phyloP scores from a whole-genome alignment of 257 asterid species.

The Rhazya stricta region DNA sequence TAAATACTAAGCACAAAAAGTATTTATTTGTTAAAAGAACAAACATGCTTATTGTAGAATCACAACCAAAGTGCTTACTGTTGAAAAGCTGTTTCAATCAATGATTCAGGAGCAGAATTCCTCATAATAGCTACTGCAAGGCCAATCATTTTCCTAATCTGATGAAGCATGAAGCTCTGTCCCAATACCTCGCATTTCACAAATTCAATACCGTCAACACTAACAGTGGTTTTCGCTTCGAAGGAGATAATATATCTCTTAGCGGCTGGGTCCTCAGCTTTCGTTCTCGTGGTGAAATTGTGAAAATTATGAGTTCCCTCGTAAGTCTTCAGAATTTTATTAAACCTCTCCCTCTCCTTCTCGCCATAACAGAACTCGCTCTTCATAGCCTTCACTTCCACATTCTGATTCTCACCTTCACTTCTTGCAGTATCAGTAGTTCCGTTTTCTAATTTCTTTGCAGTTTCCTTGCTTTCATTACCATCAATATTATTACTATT shows the following conservation, averaged over 20 bases:
- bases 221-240: conserved; percentile 49
- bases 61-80: conserved; percentile 37
- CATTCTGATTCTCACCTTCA: conserved; percentile 19
- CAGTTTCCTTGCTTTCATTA: conserved; percentile 16
- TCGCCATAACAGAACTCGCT: conserved; percentile 55
- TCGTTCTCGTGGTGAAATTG: conserved; percentile 82
- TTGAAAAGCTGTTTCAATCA: conserved; percentile 60
- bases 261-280: conserved; percentile 95
- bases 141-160: conserved; percentile 93
- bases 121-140: conserved; percentile 95
- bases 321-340: conserved; percentile 60
- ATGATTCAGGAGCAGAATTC: conserved; percentile 58
- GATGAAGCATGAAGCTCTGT: conserved; percentile 99
- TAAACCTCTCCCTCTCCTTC: conserved; percentile 68
- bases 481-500: conserved; percentile 11
- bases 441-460: conserved; percentile 22
- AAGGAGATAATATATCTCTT: conserved; percentile 66
- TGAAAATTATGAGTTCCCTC: conserved; percentile 94
- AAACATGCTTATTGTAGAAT: background rate
- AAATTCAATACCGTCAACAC: conserved; percentile 70
- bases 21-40: background rate
- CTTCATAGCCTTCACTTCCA: conserved; percentile 20
- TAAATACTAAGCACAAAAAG: background rate
- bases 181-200: conserved; percentile 91
- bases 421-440: conserved; percentile 15